Evolutionary conservation across 345 rosid genomes (phyloP).

Genomic region (Noccaea bulbosa): DNA sequence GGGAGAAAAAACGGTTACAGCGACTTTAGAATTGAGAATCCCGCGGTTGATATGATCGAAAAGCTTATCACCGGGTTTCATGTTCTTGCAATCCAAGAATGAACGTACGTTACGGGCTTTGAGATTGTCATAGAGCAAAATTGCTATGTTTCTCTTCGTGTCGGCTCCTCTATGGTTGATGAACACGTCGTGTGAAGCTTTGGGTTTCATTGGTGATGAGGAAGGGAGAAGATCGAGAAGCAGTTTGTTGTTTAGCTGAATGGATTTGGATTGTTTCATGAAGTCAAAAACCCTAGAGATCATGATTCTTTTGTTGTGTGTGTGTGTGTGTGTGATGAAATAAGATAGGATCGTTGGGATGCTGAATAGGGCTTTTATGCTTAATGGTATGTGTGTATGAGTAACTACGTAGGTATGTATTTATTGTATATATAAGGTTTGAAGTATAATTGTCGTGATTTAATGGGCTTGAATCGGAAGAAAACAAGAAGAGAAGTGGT

Average conservation of each 20-base stretch:
- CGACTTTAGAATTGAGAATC: slow-evolving; percentile 56
- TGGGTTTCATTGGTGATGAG: slow-evolving; percentile 23
- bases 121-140: slow-evolving; percentile 68
- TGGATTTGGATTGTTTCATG: slow-evolving; percentile 39
- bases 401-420: slow-evolving; percentile 10
- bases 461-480: slow-evolving; percentile 44
- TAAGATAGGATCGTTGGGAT: slow-evolving; percentile 5
- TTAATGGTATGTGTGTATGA: slow-evolving; percentile 7
- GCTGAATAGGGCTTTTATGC: slow-evolving; percentile 2
- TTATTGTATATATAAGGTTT: slow-evolving; percentile 23
- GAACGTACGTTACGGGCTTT: slow-evolving; percentile 48
- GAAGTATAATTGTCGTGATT: slow-evolving; percentile 37
- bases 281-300: slow-evolving; percentile 41
- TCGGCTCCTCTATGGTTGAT: slow-evolving; percentile 74
- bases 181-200: slow-evolving; percentile 59
- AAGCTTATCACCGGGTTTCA: slow-evolving; percentile 78
- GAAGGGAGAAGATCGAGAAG: slow-evolving; percentile 37
- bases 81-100: slow-evolving; percentile 73
- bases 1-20: slow-evolving; percentile 68
- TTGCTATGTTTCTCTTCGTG: slow-evolving; percentile 61
- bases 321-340: slow-evolving; percentile 1
- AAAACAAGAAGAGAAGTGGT: slow-evolving; percentile 35
- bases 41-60: slow-evolving; percentile 62
- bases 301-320: slow-evolving; percentile 20
- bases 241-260: slow-evolving; percentile 26